Evolutionary conservation across 257 asterid genomes (phyloP).

Genomic region (Penstemon barbatus): DNA sequence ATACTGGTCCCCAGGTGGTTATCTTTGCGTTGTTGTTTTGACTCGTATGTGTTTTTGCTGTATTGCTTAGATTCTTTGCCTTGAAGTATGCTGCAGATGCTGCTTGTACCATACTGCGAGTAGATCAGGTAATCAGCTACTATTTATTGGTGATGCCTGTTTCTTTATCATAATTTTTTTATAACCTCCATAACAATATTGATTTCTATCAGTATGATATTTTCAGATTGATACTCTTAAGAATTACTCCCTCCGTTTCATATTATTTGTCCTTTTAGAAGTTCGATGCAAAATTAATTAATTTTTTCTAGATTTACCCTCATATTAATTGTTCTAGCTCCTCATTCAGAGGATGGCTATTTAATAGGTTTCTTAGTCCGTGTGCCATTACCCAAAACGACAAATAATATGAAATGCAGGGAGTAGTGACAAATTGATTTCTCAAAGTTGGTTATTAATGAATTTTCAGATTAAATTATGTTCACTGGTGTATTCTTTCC

Average conservation of each 20-base stretch:
- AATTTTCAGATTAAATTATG: background rate
- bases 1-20: background rate
- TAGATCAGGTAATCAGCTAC: slow-evolving; percentile 77
- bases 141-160: background rate
- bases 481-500: background rate
- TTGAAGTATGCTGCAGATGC: slow-evolving; percentile 96
- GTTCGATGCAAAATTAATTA: no score
- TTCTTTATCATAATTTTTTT: background rate
- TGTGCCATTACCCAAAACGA: background rate
- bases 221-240: background rate
- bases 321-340: no score
- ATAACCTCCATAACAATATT: background rate
- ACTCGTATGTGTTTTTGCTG: slow-evolving; percentile 19
- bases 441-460: no score
- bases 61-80: slow-evolving; percentile 66
- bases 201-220: background rate
- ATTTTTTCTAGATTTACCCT: no score
- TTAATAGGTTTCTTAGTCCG: no score
- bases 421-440: no score
- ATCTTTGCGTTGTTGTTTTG: slow-evolving; percentile 9
- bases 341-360: no score
- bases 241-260: background rate
- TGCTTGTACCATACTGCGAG: slow-evolving; percentile 88
- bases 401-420: background rate
- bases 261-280: background rate